Percentiles rank a stretch among this genome's conserved stretches.
Evolutionary conservation across 768 basidiomycete genomes (phyloP).

Genomic region (Boletus rubroflammeus): DNA sequence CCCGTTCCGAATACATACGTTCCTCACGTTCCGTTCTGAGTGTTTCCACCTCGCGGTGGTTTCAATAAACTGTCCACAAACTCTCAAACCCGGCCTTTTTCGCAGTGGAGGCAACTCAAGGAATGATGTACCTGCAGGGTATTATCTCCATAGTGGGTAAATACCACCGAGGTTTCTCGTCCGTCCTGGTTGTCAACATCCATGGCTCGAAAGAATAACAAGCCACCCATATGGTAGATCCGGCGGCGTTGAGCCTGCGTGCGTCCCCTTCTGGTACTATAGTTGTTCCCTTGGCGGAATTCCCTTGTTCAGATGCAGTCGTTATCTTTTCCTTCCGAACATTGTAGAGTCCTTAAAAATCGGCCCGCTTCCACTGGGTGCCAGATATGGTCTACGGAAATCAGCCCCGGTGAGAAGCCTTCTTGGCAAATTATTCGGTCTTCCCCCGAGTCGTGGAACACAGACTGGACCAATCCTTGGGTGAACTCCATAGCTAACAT

Average conservation of each 20-base stretch:
- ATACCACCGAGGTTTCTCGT: too few relatives aligned
- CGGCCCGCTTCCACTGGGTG: not conserved
- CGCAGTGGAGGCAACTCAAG: too few relatives aligned
- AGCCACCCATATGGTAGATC: conserved; percentile 22
- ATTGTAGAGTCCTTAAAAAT: not conserved
- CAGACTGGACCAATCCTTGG: not conserved
- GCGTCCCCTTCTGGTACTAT: not conserved
- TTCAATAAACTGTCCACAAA: too few relatives aligned
- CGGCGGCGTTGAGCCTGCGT: not conserved
- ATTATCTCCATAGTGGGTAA: too few relatives aligned
- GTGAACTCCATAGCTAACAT: not conserved
- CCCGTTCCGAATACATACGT: too few relatives aligned
- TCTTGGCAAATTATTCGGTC: not conserved
- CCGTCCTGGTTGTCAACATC: too few relatives aligned
- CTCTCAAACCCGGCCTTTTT: too few relatives aligned
- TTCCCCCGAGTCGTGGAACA: not conserved
- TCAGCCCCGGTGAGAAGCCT: not conserved
- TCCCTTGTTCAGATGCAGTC: not conserved
- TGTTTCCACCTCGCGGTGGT: too few relatives aligned
- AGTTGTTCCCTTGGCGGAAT: not conserved
- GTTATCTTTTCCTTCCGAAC: not conserved
- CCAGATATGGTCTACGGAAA: not conserved
- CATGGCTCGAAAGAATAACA: conserved; percentile 44
- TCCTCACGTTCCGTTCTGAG: too few relatives aligned
- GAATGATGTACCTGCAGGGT: too few relatives aligned